Evolutionary conservation across 768 basidiomycete species (phyloP).

Genomic region (Lactarius hatsudake): DNA sequence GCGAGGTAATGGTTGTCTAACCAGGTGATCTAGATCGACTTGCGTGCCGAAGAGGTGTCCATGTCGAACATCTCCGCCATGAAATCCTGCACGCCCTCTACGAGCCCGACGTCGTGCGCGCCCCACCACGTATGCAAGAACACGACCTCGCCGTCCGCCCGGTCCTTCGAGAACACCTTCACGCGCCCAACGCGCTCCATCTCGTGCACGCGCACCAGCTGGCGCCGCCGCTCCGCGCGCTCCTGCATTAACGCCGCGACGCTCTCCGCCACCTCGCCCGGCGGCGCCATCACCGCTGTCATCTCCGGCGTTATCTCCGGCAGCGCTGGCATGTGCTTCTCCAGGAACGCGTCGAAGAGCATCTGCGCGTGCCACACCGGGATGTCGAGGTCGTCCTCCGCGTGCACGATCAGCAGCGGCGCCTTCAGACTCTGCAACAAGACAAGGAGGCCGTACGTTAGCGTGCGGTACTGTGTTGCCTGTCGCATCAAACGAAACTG

Average conservation of each 20-base stretch:
- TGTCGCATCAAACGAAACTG: neutral
- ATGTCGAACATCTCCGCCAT: slow-evolving; percentile 35
- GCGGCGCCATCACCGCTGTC: slow-evolving; percentile 27
- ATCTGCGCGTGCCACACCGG: slow-evolving; percentile 62
- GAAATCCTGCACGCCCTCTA: slow-evolving; percentile 70
- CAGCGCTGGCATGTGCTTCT: slow-evolving; percentile 50
- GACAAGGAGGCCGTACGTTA: neutral
- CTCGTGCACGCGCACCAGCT: slow-evolving; percentile 44
- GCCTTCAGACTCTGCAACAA: slow-evolving; percentile 56
- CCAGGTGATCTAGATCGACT: neutral
- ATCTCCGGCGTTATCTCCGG: slow-evolving; percentile 36
- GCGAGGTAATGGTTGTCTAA: neutral
- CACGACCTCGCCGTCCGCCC: slow-evolving; percentile 43
- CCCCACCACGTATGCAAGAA: slow-evolving; percentile 59
- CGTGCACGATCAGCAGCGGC: slow-evolving; percentile 71
- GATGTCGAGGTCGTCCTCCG: slow-evolving; percentile 72
- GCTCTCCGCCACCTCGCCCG: slow-evolving; percentile 44
- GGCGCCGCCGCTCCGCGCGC: slow-evolving; percentile 43
- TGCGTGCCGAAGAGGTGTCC: neutral
- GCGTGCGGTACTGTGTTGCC: neutral
- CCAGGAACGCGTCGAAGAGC: slow-evolving; percentile 67
- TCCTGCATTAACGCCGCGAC: slow-evolving; percentile 39
- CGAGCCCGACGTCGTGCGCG: slow-evolving; percentile 55
- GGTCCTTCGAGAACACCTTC: slow-evolving; percentile 48
- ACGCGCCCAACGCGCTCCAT: slow-evolving; percentile 51